Percentiles rank a stretch among this genome's conserved stretches.
Evolutionary conservation across 2,329 filamentous ascomycete species (phyloP).

Genomic region (Salinomyces thailandicus): DNA sequence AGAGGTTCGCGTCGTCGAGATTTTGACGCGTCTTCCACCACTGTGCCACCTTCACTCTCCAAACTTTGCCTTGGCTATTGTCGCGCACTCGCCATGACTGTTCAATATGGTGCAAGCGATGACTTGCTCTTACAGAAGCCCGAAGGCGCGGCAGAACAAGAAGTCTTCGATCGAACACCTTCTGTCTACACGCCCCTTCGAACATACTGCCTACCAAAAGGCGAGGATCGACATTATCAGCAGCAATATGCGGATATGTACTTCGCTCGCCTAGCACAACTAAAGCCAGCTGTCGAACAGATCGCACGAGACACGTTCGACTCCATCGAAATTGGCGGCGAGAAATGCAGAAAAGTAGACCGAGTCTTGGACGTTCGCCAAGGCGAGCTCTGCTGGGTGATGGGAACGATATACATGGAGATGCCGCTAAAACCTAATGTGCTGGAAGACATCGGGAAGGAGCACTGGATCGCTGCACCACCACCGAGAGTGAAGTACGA

Average conservation of each 20-base stretch:
- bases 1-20: not conserved
- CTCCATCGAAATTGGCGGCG: constrained; percentile 63
- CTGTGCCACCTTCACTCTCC: not conserved
- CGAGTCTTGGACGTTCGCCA: constrained; percentile 91
- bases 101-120: constrained; percentile 10
- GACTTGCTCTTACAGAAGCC: constrained; percentile 15
- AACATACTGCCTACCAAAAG: constrained; percentile 61
- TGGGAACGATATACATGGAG: constrained; percentile 93
- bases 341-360: constrained; percentile 65
- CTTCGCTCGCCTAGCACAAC: constrained; percentile 76
- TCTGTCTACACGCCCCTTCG: constrained; percentile 63
- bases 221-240: constrained; percentile 59
- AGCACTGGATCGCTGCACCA: constrained; percentile 85
- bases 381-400: constrained; percentile 89
- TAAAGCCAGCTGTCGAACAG: constrained; percentile 73
- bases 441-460: constrained; percentile 86
- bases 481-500: constrained; percentile 55
- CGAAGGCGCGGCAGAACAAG: constrained; percentile 26
- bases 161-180: constrained; percentile 42
- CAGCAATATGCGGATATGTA: constrained; percentile 98
- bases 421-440: constrained; percentile 95
- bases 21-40: not conserved
- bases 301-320: constrained; percentile 68
- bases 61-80: no score
- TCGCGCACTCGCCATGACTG: constrained; percentile 18